Percentiles rank a stretch among this genome's conserved stretches.
These are phyloP conservation scores for Barnettozyma sp. DNA, from an alignment of 805 yeast species.

Conservation along the genomic window DNA sequence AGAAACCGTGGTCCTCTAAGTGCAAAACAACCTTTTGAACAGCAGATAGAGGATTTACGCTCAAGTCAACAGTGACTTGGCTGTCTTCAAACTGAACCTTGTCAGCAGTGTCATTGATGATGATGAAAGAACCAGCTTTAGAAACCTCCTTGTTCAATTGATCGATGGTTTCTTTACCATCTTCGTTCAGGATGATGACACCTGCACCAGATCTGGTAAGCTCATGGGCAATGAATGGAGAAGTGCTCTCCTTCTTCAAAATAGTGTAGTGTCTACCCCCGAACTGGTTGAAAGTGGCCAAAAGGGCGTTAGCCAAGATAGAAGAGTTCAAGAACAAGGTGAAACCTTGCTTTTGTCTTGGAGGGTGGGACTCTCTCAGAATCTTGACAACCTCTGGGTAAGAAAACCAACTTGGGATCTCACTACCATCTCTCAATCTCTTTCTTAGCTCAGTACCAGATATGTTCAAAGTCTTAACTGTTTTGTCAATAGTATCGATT, in stretches of 20 bases:
- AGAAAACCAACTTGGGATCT: slow-evolving; percentile 95
- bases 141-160: slow-evolving; percentile 29
- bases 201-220: slow-evolving; percentile 88
- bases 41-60: slow-evolving; percentile 56
- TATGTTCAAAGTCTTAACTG: slow-evolving; percentile 77
- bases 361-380: slow-evolving; percentile 87
- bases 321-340: slow-evolving; percentile 62
- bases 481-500: slow-evolving; percentile 79
- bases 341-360: slow-evolving; percentile 85
- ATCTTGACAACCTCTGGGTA: slow-evolving; percentile 94
- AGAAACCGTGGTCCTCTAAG: slow-evolving; percentile 80
- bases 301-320: slow-evolving; percentile 70
- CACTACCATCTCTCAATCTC: slow-evolving; percentile 76
- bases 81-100: slow-evolving; percentile 38
- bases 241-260: slow-evolving; percentile 36
- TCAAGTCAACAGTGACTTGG: slow-evolving; percentile 50
- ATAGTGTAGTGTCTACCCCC: slow-evolving; percentile 67
- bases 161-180: slow-evolving; percentile 8
- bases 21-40: slow-evolving; percentile 67
- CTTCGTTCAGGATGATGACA: slow-evolving; percentile 52
- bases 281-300: slow-evolving; percentile 85
- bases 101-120: slow-evolving; percentile 35
- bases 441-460: slow-evolving; percentile 94
- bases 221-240: slow-evolving; percentile 64
- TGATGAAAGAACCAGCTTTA: slow-evolving; percentile 41